Base-by-base conservation (phyloP, 495 filamentous ascomycete genomes). In the Xylaria venustula region DNA sequence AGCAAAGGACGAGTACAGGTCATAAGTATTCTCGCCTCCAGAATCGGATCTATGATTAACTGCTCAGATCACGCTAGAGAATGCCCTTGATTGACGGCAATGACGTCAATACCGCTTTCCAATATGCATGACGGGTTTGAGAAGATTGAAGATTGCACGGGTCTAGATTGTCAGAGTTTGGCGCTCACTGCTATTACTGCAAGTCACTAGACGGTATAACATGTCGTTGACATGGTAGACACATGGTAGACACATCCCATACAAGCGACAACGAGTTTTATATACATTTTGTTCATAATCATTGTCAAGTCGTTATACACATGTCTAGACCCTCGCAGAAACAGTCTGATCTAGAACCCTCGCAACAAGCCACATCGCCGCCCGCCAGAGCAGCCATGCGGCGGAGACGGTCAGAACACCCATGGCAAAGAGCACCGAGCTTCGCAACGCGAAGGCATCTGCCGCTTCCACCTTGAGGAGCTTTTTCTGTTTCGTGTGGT, bases 401-500 rank as follows among this genome's bases (percentile, higher is more conserved):
- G 63, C 51, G 0, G 28, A 60, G 40, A 76, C 32, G n/a, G 53
- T 30, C n/a, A 73, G 37, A 9, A 71, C 46, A 7, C 58, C 67
- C 54, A 83, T 15, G 14, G 64, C 62, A 0, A 73, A 34, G 11
- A 81, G 53, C 30, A 83, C 75, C 30, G 57, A 65, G 22, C 67
- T 68, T 40, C 81, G 67, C 19, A 83, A 62, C 65, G 75, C 71
- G 64, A 83, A 83, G 23, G 82, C 81, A 62, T 85, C 80, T 7
- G 66, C 77, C 1, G 77, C 74, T 64, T 83, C 81, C 72, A 76
- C 75, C 67, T 70, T 74, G 71, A 83, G 71, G 62, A 83, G 67
- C 62, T 80, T 73, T 32, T 68, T 67, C 65, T 85, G 82, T 58
- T 81, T 78, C 40, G 74, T 77, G 68, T 81, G 81, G 66, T 78